These are phyloP conservation scores for Mycena indigotica DNA, from an alignment of 768 basidiomycete species.

Conservation along the genomic window DNA sequence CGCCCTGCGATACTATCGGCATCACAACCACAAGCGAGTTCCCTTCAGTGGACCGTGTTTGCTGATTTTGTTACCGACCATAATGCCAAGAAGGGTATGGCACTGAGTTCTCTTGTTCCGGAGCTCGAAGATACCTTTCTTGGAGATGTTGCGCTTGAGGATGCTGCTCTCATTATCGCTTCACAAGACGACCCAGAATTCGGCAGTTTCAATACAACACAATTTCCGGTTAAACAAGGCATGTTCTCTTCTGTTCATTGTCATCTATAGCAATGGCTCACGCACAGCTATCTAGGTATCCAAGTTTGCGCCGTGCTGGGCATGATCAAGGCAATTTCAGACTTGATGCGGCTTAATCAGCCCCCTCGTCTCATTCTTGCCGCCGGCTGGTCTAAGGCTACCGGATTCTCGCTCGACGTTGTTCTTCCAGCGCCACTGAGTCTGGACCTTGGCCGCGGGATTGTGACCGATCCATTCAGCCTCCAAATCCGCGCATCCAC, in stretches of 20 bases:
- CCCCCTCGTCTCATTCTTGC: conserved; percentile 2
- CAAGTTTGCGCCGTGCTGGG: conserved; percentile 10
- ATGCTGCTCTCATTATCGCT: conserved; percentile 4
- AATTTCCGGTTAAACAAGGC: conserved; percentile 5
- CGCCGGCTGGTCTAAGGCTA: conserved; percentile 8
- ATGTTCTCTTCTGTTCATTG: not conserved
- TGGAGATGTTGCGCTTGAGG: not conserved
- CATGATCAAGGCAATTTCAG: not conserved
- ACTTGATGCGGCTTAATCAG: not conserved
- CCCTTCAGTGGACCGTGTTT: conserved; percentile 6
- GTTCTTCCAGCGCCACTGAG: not conserved
- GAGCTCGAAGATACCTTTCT: conserved; percentile 8
- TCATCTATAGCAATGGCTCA: not conserved
- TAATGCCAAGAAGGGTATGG: not conserved
- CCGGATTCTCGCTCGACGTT: conserved; percentile 5
- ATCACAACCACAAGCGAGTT: not conserved
- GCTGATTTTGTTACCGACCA: not conserved
- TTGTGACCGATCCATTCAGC: conserved; percentile 8
- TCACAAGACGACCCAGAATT: conserved; percentile 8
- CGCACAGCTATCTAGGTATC: not conserved
- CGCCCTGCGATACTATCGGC: not conserved
- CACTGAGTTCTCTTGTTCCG: not conserved
- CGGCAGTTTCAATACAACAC: not conserved
- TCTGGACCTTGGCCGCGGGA: conserved; percentile 7
- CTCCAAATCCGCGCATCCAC: conserved; percentile 1